Conservation (phyloP, 352 stramenopile species). For the Phytophthora palmivora region DNA sequence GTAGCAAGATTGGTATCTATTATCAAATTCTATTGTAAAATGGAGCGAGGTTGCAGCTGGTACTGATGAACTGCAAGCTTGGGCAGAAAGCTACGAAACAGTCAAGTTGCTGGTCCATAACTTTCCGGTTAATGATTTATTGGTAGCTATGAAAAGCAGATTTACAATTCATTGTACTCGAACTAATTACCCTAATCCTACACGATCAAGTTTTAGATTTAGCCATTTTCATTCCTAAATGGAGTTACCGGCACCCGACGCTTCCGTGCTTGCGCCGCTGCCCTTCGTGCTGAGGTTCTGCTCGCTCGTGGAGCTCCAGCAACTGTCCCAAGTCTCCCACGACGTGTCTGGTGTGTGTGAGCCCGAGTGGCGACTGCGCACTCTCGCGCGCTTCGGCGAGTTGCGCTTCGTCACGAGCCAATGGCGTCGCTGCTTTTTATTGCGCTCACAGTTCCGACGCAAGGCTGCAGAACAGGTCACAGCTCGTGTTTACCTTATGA, state of each 20-base stretch:
- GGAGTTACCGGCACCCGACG: constrained; percentile 16
- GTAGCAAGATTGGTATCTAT: too few species aligned
- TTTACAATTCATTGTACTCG: too few species aligned
- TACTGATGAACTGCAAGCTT: too few species aligned
- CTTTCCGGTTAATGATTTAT: too few species aligned
- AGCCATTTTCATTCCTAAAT: too few species aligned
- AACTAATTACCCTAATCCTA: too few species aligned
- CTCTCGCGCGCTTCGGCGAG: constrained; percentile 56
- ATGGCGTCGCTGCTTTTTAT: constrained; percentile 72
- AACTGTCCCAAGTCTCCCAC: constrained; percentile 52
- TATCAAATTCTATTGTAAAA: too few species aligned
- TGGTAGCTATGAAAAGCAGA: too few species aligned
- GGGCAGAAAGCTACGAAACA: too few species aligned
- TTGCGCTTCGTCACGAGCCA: constrained; percentile 57
- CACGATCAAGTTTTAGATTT: too few species aligned
- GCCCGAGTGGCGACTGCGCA: constrained; percentile 68
- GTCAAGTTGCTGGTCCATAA: too few species aligned
- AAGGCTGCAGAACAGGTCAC: constrained; percentile 66
- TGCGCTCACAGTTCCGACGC: constrained; percentile 68
- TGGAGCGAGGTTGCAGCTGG: too few species aligned
- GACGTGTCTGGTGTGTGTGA: constrained; percentile 58
- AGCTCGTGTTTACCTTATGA: constrained; percentile 86
- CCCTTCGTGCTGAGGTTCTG: constrained; percentile 68
- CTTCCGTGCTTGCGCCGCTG: constrained; percentile 36
- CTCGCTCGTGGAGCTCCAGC: constrained; percentile 47